Evolutionary conservation across 2,329 filamentous ascomycete species (phyloP), one percentile per base, ranked within the genome.

Genomic region (Epichloe coenophiala): DNA sequence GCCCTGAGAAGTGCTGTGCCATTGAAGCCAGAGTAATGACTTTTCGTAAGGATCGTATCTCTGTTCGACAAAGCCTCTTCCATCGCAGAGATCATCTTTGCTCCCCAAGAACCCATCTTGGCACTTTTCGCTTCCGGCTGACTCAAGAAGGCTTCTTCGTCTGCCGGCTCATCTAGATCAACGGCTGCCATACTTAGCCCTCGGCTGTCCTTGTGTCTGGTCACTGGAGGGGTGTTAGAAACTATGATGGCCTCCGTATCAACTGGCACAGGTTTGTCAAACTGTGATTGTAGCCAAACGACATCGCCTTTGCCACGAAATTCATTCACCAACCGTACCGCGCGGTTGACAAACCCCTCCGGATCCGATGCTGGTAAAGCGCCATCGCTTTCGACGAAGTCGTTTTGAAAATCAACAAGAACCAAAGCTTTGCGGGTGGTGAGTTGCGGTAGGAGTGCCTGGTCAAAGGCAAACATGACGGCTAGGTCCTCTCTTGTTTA

Each of bases 401-500:
- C 91, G 59, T 94, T 88, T 62, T 97, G 93, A 37, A 95, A 78
- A 60, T 95, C 91, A 56, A 96, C 75, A 17, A 94, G 71, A 19
- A 97, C 72, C 42, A 98, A 74, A 1, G 88, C 91, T 67, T 78
- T 79, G 48, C 80, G 74, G 8, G 79, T 79, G 31, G 67, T 70
- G 48, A 84, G 66, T 46, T 75, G 68, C 11, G 80, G 80, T 19
- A 83, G 69, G 36, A 72, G 69, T 44, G 74, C 65, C 39, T 71
- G 67, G 58, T 81, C 75, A 62, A 83, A 79, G 54, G 75, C 63
- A 60, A 83, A 78, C 69, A 79, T 78, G 53, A 50, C 47, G 47
- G 40, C 21, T 9, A 41, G 13, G 5, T 31, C 7, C 33, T 17
- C 15, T 43, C 12, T 31, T 11, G n/a, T 44, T 4, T 38, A 19